Evolutionary conservation across 371 early-diverging fungal genomes (phyloP).

Genomic region (Apophysomyces elegans): DNA sequence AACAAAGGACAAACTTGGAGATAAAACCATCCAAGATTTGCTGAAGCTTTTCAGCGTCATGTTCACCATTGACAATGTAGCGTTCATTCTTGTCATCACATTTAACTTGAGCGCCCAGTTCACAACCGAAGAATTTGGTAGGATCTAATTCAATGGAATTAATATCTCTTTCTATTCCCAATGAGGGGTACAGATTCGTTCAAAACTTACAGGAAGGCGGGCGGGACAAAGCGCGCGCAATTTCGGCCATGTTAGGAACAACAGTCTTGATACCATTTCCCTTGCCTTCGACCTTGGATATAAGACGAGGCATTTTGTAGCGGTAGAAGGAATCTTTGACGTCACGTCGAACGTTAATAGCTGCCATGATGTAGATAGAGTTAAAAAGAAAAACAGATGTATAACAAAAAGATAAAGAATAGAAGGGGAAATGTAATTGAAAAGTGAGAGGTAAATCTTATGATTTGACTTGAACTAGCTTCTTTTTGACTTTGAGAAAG

Average conservation of each 20-base stretch:
- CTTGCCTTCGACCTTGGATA: constrained; percentile 95
- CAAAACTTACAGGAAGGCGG: constrained; percentile 78
- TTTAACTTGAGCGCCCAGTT: constrained; percentile 96
- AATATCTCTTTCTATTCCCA: neutral
- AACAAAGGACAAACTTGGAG: constrained; percentile 96
- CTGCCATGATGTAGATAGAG: constrained; percentile 64
- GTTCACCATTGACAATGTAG: constrained; percentile 98
- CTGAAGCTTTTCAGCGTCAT: constrained; percentile 92
- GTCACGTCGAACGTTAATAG: constrained; percentile 87
- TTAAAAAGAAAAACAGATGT: constrained; percentile 14
- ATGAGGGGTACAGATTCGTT: constrained; percentile 3
- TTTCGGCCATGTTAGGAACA: constrained; percentile 96
- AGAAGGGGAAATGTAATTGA: constrained; percentile 3
- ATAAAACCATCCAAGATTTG: constrained; percentile 93
- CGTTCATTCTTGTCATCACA: constrained; percentile 90
- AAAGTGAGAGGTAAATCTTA: constrained; percentile 19
- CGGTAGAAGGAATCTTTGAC: constrained; percentile 96
- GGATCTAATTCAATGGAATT: constrained; percentile 51
- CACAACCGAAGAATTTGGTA: constrained; percentile 96
- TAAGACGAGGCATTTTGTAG: constrained; percentile 99
- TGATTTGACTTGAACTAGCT: constrained; percentile 28
- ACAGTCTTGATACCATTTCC: constrained; percentile 99
- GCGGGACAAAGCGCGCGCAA: constrained; percentile 91
- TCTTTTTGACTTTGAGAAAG: constrained; percentile 55
- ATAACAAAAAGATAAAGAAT: constrained; percentile 15